Evolutionary conservation across 2,329 filamentous ascomycete species (phyloP).

Genomic region (Arachnomyces sp.): DNA sequence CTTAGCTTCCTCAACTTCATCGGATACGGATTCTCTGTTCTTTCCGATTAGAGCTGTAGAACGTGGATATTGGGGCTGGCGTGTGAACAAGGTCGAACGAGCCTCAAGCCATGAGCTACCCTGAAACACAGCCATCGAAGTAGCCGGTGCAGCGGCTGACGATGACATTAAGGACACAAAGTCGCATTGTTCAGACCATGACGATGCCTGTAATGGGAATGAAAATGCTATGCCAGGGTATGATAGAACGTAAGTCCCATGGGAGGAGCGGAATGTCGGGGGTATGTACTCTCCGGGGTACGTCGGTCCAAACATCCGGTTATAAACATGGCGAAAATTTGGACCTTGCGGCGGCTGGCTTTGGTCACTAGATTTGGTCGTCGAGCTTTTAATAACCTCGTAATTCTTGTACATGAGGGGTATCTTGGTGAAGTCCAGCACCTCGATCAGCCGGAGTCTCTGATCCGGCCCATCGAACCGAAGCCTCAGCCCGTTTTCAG

Average conservation of each 20-base stretch:
- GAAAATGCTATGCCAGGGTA: constrained; percentile 93
- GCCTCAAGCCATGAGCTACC: constrained; percentile 87
- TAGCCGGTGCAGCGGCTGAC: constrained; percentile 64
- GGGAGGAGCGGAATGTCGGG: constrained; percentile 45
- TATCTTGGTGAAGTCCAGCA: constrained; percentile 80
- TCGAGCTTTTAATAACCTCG: constrained; percentile 58
- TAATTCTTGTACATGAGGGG: constrained; percentile 73
- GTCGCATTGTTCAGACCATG: constrained; percentile 66
- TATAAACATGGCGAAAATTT: constrained; percentile 82
- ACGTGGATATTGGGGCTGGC: constrained; percentile 64
- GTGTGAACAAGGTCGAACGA: constrained; percentile 66
- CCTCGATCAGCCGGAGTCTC: constrained; percentile 79
- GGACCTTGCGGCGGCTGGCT: constrained; percentile 48
- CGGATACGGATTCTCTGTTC: constrained; percentile 69
- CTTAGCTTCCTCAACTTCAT: constrained; percentile 74
- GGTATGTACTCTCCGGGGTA: constrained; percentile 88
- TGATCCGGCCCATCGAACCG: constrained; percentile 94
- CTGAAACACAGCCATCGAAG: constrained; percentile 82
- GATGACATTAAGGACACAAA: constrained; percentile 81
- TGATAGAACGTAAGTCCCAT: constrained; percentile 79
- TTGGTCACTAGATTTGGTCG: constrained; percentile 24
- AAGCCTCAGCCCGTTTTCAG: constrained; percentile 77
- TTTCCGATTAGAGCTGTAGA: constrained; percentile 60
- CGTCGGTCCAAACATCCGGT: constrained; percentile 83
- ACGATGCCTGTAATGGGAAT: constrained; percentile 66